Percentiles rank a stretch among this genome's conserved stretches.
Conservation (phyloP, 257 asterid genomes). For the Primulina huaijiensis region DNA sequence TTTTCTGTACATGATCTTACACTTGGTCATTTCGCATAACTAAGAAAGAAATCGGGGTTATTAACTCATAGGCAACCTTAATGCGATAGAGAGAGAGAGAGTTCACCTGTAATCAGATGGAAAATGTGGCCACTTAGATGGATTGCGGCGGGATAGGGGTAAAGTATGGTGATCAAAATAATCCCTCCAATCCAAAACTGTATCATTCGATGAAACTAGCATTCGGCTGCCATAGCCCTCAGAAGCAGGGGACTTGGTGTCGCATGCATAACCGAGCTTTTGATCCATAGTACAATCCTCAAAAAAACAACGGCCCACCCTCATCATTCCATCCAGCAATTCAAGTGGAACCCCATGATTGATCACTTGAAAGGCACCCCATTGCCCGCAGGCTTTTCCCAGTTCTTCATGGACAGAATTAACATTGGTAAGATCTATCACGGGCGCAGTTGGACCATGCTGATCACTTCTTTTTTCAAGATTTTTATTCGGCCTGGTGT, state of each 20-base stretch:
- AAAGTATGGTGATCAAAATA: constrained; percentile 82
- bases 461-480: constrained; percentile 16
- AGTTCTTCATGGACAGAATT: constrained; percentile 30
- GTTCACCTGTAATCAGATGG: constrained; percentile 65
- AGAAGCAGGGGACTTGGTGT: constrained; percentile 66
- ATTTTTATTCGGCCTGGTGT: constrained; percentile 40
- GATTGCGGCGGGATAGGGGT: constrained; percentile 67
- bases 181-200: constrained; percentile 95
- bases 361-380: constrained; percentile 90
- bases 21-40: constrained; percentile 8
- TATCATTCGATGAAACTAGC: constrained; percentile 63
- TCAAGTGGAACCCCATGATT: constrained; percentile 58
- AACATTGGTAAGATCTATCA: constrained; percentile 44
- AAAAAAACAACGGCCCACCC: constrained; percentile 54
- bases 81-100: neutral
- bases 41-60: neutral
- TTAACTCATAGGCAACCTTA: neutral
- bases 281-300: constrained; percentile 56
- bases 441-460: constrained; percentile 30
- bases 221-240: constrained; percentile 93
- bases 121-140: constrained; percentile 73
- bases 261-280: constrained; percentile 61
- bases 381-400: constrained; percentile 58
- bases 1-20: constrained; percentile 36
- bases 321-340: constrained; percentile 55